Evolutionary conservation across 257 asterid genomes (phyloP).

Genomic region (Fraxinus pennsylvanica): DNA sequence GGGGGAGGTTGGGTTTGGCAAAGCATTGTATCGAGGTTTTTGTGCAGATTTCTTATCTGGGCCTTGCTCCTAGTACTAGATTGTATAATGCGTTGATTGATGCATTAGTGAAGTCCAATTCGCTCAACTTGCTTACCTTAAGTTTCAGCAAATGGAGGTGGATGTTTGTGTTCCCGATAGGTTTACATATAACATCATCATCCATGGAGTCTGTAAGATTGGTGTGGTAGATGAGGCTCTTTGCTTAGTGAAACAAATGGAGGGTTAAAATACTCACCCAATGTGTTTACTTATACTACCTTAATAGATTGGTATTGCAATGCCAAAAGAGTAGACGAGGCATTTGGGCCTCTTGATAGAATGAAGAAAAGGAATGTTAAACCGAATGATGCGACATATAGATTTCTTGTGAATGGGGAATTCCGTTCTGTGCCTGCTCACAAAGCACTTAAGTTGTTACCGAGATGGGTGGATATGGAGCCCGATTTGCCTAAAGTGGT

Average conservation of each 20-base stretch:
- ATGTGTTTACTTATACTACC: constrained; percentile 77
- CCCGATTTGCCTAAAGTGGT: constrained; percentile 58
- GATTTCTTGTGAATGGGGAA: constrained; percentile 75
- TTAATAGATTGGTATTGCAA: constrained; percentile 77
- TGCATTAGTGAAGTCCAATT: constrained; percentile 83
- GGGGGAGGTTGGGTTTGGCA: constrained; percentile 90
- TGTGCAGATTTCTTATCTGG: constrained; percentile 84
- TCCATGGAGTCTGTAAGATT: constrained; percentile 89
- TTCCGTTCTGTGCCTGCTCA: constrained; percentile 52
- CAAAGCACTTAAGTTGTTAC: constrained; percentile 55
- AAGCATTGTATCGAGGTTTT: constrained; percentile 78
- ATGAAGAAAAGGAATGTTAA: constrained; percentile 64
- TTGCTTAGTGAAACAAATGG: constrained; percentile 84
- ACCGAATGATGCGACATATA: constrained; percentile 79
- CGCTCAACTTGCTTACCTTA: constrained; percentile 87
- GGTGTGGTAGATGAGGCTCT: constrained; percentile 87
- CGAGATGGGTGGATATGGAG: constrained; percentile 59
- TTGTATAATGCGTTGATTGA: constrained; percentile 85
- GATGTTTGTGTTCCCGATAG: constrained; percentile 77
- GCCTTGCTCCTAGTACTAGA: constrained; percentile 70
- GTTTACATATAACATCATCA: constrained; percentile 78
- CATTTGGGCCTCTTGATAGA: constrained; percentile 55
- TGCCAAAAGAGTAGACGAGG: constrained; percentile 62
- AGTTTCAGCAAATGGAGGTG: constrained; percentile 91
- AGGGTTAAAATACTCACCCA: constrained; percentile 58